phyloP scores from a whole-genome alignment of 768 basidiomycete species.

The Naganishia antarctica region DNA sequence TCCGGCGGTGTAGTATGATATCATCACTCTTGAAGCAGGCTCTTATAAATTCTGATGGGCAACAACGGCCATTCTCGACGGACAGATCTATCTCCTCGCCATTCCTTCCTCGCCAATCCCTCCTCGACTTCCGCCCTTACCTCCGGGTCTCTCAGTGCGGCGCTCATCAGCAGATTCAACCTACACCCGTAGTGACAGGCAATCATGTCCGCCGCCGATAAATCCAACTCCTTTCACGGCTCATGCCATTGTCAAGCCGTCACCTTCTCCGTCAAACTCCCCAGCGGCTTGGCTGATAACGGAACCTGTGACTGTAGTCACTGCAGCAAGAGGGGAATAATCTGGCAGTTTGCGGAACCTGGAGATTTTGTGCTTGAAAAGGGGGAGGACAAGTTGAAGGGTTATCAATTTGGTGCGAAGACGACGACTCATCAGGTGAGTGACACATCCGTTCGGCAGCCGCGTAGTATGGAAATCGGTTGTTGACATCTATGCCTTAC shows the following conservation, averaged over 20 bases:
- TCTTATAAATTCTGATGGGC: too few species aligned
- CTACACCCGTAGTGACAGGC: too few species aligned
- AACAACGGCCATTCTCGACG: too few species aligned
- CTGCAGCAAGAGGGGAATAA: slow-evolving; percentile 28
- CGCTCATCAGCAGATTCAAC: too few species aligned
- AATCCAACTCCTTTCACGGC: slow-evolving; percentile 13
- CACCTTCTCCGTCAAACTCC: slow-evolving; percentile 24
- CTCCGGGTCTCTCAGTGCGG: too few species aligned
- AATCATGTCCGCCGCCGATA: too few species aligned
- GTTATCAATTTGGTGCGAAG: slow-evolving; percentile 30
- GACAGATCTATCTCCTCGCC: too few species aligned
- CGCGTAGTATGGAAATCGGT: neutral
- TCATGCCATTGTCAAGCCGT: slow-evolving; percentile 33
- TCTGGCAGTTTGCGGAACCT: slow-evolving; percentile 27
- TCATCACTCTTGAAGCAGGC: too few species aligned
- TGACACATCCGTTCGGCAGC: neutral
- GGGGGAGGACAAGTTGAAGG: slow-evolving; percentile 17
- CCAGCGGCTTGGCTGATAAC: slow-evolving; percentile 13
- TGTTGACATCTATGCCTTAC: too few species aligned
- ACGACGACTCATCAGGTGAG: slow-evolving; percentile 25
- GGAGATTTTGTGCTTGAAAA: slow-evolving; percentile 20
- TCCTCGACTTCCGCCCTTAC: too few species aligned
- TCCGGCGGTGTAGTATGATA: too few species aligned
- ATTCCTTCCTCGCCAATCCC: too few species aligned
- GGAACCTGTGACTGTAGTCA: slow-evolving; percentile 30